Conservation (phyloP, 306 rosid species). For the Prunus fruticosa region DNA sequence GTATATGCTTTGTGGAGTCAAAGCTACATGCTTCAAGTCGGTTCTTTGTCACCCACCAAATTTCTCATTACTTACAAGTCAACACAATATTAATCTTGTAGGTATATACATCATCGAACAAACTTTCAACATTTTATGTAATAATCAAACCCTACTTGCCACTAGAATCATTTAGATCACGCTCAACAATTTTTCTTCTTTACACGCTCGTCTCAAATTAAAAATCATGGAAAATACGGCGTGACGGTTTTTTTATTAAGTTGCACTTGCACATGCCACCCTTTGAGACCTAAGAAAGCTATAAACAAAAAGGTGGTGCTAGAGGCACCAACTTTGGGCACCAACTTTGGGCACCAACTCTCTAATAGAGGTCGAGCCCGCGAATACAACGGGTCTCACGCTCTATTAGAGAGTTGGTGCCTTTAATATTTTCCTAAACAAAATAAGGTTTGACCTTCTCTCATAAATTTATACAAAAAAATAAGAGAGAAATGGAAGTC, state of each 20-base stretch:
- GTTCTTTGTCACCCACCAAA: neutral
- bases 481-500: too few species aligned
- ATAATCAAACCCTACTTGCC: neutral
- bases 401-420: too few species aligned
- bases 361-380: too few species aligned
- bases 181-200: neutral
- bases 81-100: neutral
- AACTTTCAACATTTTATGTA: neutral
- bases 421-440: too few species aligned
- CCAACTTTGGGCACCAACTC: too few species aligned
- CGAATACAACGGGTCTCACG: too few species aligned
- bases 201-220: neutral
- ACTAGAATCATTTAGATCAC: slow-evolving; percentile 4
- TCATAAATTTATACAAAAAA: neutral
- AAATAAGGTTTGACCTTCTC: neutral
- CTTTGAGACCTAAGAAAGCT: neutral
- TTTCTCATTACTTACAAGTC: neutral
- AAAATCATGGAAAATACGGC: neutral
- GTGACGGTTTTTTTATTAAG: slow-evolving; percentile 3
- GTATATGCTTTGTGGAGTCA: neutral
- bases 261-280: neutral
- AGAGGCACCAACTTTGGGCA: too few species aligned
- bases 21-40: neutral
- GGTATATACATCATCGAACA: neutral
- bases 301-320: too few species aligned